Percentiles rank a stretch among this genome's conserved stretches.
phyloP scores from a whole-genome alignment of 805 yeast species.

The Metschnikowia amazonensis region DNA sequence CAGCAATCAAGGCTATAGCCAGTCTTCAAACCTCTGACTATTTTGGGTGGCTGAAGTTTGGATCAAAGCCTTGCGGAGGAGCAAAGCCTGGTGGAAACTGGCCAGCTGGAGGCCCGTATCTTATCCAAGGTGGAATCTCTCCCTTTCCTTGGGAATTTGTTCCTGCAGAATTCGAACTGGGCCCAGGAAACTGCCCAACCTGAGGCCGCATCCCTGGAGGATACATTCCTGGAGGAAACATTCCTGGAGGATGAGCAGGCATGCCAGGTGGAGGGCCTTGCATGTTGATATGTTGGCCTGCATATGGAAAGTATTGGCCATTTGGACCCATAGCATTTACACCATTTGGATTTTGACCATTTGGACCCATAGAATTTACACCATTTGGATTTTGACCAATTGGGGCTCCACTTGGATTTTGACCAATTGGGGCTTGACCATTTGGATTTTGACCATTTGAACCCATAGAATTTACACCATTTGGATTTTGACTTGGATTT shows the following conservation, averaged over 20 bases:
- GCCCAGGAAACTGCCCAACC: slow-evolving; percentile 8
- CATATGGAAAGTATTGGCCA: slow-evolving; percentile 1
- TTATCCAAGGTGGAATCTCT: slow-evolving; percentile 17
- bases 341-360: not conserved
- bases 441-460: not conserved
- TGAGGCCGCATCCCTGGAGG: slow-evolving; percentile 29
- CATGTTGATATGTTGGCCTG: slow-evolving; percentile 10
- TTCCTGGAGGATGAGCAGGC: slow-evolving; percentile 16
- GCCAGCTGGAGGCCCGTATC: slow-evolving; percentile 12
- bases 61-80: slow-evolving; percentile 7
- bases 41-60: slow-evolving; percentile 3
- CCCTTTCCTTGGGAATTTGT: not conserved
- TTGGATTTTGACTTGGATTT: not conserved
- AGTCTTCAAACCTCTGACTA: not conserved
- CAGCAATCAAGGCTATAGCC: no score
- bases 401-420: not conserved
- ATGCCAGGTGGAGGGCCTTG: slow-evolving; percentile 6
- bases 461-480: not conserved
- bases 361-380: no score
- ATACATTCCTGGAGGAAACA: slow-evolving; percentile 34
- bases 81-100: slow-evolving; percentile 12
- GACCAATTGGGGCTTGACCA: not conserved
- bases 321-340: not conserved
- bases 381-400: not conserved
- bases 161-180: not conserved